Evolutionary conservation across 1,284 basidiomycete genomes (phyloP), one percentile per base, ranked within the genome.

Genomic region (Fistulina hepatica): DNA sequence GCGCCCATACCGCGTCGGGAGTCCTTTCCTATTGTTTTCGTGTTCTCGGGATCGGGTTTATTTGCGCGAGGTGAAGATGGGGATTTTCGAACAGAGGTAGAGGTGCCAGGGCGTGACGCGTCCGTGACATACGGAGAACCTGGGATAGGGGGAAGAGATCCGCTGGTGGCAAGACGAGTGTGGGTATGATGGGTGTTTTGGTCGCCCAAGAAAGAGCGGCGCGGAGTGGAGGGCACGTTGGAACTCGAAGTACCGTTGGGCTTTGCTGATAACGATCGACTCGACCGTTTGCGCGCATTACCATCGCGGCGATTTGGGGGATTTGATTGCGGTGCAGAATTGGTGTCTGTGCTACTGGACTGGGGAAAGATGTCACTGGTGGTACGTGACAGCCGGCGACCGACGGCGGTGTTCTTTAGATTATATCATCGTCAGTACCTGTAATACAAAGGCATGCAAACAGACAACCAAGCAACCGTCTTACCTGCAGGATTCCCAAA

Each of bases 401-500:
- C 80, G 6, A 83, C 64, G 1, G 82, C 70, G 12, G 81, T 84
- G 55, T 83, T 79, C 81, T 85, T n/a, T 34, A 11, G 26, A 25
- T 27, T 6, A 19, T 19, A 8, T 31, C 10, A 34, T n/a, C 24
- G 37, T 12, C 5, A 40, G 36, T 41, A 44, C 22, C 38, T 39
- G 30, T 43, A 34, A 16, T 25, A 23, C 32, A 26, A 45, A n/a
- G n/a, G 24, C 28, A 19, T 17, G 15, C 34, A 20, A 28, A 27
- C 13, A 26, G 25, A 35, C 33, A 13, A 15, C 32, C 34, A 34
- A 25, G 19, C 10, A 56, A n/a, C n/a, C n/a, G n/a, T n/a, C 65
- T 48, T 49, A 76, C 80, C 64, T 94, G 92, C 12, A 95, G 78
- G 44, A 90, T 73, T 5, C 80, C 79, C 38, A 95, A 65, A 21